Percentiles rank a stretch among this genome's conserved stretches.
Evolutionary conservation across 495 filamentous ascomycete species (phyloP).

Genomic region (Cenococcum geophilum): DNA sequence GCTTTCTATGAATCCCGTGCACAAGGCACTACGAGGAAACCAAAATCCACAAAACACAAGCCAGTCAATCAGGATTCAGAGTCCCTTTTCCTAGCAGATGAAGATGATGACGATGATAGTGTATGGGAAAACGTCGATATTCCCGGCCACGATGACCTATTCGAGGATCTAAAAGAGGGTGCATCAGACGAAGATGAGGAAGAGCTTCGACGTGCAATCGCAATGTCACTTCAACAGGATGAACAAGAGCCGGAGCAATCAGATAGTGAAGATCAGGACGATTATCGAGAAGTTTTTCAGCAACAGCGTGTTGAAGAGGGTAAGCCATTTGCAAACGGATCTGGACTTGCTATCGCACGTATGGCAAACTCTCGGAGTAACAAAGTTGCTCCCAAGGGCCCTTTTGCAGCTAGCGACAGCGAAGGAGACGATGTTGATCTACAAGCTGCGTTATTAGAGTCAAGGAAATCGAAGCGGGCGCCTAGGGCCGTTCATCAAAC

Average conservation of each 20-base stretch:
- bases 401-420: constrained; percentile 41
- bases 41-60: constrained; percentile 21
- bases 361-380: constrained; percentile 58
- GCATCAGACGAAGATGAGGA: constrained; percentile 56
- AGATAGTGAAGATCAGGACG: constrained; percentile 44
- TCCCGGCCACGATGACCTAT: constrained; percentile 36
- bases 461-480: constrained; percentile 39
- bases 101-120: constrained; percentile 35
- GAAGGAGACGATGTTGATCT: constrained; percentile 61
- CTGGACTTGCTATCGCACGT: constrained; percentile 54
- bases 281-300: constrained; percentile 39
- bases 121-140: constrained; percentile 33
- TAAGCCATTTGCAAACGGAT: constrained; percentile 47
- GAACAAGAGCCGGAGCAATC: constrained; percentile 26
- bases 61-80: constrained; percentile 37
- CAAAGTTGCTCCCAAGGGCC: constrained; percentile 46
- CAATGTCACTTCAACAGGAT: constrained; percentile 58
- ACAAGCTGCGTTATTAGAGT: constrained; percentile 51
- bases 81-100: constrained; percentile 60
- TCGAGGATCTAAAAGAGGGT: constrained; percentile 35
- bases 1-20: constrained; percentile 43
- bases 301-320: constrained; percentile 50
- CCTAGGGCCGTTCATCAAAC: constrained; percentile 14
- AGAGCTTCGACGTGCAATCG: constrained; percentile 74
- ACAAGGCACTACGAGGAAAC: constrained; percentile 14